A percentile compares a stretch with the other conserved stretches of the same genome.
Conservation (phyloP, 768 basidiomycete species). For the Naganishia randhawae region DNA sequence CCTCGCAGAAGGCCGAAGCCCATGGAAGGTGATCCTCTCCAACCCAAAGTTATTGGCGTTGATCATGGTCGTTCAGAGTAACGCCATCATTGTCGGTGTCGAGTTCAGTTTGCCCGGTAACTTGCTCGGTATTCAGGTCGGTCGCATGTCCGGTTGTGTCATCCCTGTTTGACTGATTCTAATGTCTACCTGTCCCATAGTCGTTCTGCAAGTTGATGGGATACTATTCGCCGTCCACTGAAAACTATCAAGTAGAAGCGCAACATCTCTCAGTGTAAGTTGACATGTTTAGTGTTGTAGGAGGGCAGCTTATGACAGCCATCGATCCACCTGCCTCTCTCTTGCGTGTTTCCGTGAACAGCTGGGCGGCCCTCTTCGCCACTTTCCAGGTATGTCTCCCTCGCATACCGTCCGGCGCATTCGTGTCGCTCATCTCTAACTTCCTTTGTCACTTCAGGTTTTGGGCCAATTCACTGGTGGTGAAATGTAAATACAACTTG, state of each 20-base stretch:
- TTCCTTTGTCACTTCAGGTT: not conserved
- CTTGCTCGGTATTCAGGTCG: slow-evolving; percentile 24
- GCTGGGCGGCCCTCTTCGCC: slow-evolving; percentile 22
- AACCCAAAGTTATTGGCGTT: slow-evolving; percentile 20
- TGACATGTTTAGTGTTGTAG: too few species aligned
- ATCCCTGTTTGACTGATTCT: not conserved
- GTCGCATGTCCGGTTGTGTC: not conserved
- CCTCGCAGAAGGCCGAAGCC: slow-evolving; percentile 6
- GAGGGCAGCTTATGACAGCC: too few species aligned
- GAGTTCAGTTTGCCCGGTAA: slow-evolving; percentile 30
- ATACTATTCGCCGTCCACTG: not conserved
- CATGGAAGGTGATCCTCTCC: slow-evolving; percentile 26
- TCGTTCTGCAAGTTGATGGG: slow-evolving; percentile 28
- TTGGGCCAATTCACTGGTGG: slow-evolving; percentile 17
- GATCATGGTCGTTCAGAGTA: slow-evolving; percentile 28
- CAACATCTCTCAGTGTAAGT: slow-evolving; percentile 9
- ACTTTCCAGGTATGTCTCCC: slow-evolving; percentile 25
- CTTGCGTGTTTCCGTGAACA: not conserved
- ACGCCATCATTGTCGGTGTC: slow-evolving; percentile 30
- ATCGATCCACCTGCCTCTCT: not conserved
- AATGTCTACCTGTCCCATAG: not conserved
- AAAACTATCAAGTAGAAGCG: slow-evolving; percentile 5
- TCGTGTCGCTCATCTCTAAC: not conserved
- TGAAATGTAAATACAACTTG: not conserved
- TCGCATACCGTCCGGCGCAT: not conserved